Evolutionary conservation across 108 stramenopile genomes (phyloP).

Genomic region (Cylindrotheca fusiformis): DNA sequence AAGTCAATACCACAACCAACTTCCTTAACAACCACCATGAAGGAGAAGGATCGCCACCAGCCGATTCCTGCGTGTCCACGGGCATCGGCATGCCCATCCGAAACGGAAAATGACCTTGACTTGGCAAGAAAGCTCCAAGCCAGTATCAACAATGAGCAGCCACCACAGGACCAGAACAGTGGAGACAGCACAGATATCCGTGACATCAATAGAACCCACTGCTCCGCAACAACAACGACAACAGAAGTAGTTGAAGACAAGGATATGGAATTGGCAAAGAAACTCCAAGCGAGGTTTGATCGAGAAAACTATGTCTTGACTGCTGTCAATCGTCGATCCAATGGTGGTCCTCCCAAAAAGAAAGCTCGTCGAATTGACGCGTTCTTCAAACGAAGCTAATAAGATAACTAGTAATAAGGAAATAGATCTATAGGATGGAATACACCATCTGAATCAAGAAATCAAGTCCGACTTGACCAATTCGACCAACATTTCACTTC

Average conservation of each 20-base stretch:
- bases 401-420: too few species aligned
- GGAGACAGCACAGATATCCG: background rate
- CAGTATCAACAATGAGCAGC: background rate
- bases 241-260: constrained; percentile 25
- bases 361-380: constrained; percentile 22
- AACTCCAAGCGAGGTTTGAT: constrained; percentile 66
- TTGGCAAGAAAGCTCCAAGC: background rate
- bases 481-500: too few species aligned
- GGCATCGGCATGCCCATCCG: background rate
- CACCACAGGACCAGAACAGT: background rate
- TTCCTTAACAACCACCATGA: background rate
- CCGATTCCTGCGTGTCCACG: background rate
- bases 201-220: background rate
- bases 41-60: background rate
- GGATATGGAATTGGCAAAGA: constrained; percentile 59
- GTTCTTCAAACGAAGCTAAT: constrained; percentile 21
- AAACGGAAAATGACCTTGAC: background rate
- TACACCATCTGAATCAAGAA: too few species aligned
- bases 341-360: background rate
- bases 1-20: background rate
- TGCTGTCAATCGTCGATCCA: constrained; percentile 14
- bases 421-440: too few species aligned
- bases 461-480: too few species aligned
- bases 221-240: background rate
- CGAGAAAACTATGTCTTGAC: constrained; percentile 35